phyloP scores from a whole-genome alignment of 345 rosid genomes.

The Lepidium sativum region DNA sequence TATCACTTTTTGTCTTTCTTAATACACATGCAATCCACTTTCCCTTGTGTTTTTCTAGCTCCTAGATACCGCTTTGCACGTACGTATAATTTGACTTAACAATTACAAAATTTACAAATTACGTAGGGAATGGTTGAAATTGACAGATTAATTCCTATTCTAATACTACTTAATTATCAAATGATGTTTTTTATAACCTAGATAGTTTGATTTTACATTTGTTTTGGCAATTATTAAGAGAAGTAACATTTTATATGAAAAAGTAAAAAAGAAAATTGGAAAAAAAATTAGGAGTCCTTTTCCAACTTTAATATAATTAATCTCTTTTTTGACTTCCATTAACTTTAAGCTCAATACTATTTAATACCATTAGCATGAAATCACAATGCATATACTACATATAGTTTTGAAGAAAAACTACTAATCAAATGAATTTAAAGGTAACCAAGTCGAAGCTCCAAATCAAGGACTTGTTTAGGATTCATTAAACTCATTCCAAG shows the following conservation, averaged over 20 bases:
- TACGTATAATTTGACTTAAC: neutral
- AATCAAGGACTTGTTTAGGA: slow-evolving; percentile 44
- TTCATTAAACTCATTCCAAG: slow-evolving; percentile 39
- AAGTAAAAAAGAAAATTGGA: neutral
- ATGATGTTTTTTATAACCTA: too few relatives aligned
- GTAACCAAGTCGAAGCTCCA: slow-evolving; percentile 67
- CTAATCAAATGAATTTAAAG: neutral
- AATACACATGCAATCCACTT: slow-evolving; percentile 24
- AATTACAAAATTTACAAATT: neutral
- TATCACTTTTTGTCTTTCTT: slow-evolving; percentile 23
- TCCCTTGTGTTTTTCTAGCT: slow-evolving; percentile 6
- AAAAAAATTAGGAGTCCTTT: neutral
- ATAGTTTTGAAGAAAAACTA: neutral
- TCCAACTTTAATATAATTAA: neutral
- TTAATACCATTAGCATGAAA: slow-evolving; percentile 12
- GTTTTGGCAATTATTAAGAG: too few relatives aligned
- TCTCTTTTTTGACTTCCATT: neutral
- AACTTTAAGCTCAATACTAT: neutral
- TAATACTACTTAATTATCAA: neutral
- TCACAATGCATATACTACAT: slow-evolving; percentile 1
- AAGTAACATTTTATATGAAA: neutral
- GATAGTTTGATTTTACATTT: too few relatives aligned
- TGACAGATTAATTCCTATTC: neutral
- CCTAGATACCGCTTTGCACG: neutral
- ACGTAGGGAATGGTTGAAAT: neutral